These are phyloP conservation scores for Nematodospora valgi DNA, from an alignment of 805 yeast species.

Conservation along the genomic window DNA sequence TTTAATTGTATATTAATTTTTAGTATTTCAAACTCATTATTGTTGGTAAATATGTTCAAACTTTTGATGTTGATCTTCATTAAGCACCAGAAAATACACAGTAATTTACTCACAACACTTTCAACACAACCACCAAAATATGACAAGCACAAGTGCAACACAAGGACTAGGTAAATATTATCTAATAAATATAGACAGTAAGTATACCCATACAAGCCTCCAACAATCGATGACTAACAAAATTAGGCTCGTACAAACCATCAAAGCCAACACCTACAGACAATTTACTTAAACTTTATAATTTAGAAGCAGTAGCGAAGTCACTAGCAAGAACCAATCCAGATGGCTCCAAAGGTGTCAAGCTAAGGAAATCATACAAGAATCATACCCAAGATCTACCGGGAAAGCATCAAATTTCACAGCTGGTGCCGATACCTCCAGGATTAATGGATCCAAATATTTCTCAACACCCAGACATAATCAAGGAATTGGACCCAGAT, in stretches of 20 bases:
- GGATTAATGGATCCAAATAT: slow-evolving; percentile 36
- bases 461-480: slow-evolving; percentile 40
- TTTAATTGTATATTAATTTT: no score
- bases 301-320: slow-evolving; percentile 61
- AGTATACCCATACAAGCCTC: background rate
- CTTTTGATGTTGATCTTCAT: no score
- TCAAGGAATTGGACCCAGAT: slow-evolving; percentile 49
- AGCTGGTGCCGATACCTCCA: slow-evolving; percentile 30
- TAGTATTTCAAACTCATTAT: no score
- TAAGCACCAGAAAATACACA: background rate
- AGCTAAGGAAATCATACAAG: slow-evolving; percentile 90
- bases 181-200: slow-evolving; percentile 5
- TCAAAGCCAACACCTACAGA: slow-evolving; percentile 68
- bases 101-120: background rate
- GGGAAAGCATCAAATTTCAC: slow-evolving; percentile 62
- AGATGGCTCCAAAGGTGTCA: slow-evolving; percentile 88
- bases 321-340: slow-evolving; percentile 85
- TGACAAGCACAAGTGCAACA: no score
- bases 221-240: background rate
- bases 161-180: no score
- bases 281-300: slow-evolving; percentile 68
- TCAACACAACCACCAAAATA: no score
- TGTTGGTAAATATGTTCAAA: no score
- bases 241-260: slow-evolving; percentile 16
- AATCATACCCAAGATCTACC: slow-evolving; percentile 86